These are phyloP conservation scores for Saccharum hybrid DNA, from an alignment of 202 grass and related monocot species.

Conservation along the genomic window DNA sequence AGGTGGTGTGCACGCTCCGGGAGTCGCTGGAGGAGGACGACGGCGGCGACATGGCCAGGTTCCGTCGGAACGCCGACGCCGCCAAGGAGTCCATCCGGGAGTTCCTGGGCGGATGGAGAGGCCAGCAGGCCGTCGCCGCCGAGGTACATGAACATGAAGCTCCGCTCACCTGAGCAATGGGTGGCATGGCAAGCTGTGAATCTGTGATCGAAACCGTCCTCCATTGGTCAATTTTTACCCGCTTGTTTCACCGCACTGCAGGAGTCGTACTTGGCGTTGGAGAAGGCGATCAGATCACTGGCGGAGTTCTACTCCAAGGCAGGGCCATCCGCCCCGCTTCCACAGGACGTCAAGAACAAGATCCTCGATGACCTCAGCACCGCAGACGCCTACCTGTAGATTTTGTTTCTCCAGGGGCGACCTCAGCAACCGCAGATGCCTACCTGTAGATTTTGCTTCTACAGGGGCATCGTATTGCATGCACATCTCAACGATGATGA, in stretches of 20 bases:
- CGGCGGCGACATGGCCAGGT: slow-evolving; percentile 65
- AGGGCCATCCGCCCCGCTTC: slow-evolving; percentile 71
- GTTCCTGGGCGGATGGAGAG: slow-evolving; percentile 76
- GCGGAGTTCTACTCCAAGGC: slow-evolving; percentile 87
- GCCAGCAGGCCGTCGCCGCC: slow-evolving; percentile 59
- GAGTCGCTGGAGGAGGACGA: slow-evolving; percentile 74
- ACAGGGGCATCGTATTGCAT: background rate
- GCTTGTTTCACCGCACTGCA: slow-evolving; percentile 21
- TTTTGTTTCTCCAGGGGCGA: background rate
- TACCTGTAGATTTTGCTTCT: too few relatives aligned
- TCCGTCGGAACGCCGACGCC: slow-evolving; percentile 77
- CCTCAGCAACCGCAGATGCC: too few relatives aligned
- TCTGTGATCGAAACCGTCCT: background rate
- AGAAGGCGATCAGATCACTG: slow-evolving; percentile 79
- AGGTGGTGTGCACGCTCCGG: slow-evolving; percentile 84
- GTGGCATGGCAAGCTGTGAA: background rate
- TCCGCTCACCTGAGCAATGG: background rate
- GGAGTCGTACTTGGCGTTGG: slow-evolving; percentile 86
- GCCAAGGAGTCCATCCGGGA: slow-evolving; percentile 86
- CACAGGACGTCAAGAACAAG: slow-evolving; percentile 63
- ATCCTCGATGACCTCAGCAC: slow-evolving; percentile 76
- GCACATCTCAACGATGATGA: too few relatives aligned
- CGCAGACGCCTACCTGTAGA: slow-evolving; percentile 68
- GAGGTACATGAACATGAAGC: slow-evolving; percentile 48
- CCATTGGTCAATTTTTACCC: background rate